These are phyloP conservation scores for Aspergillus cristatus DNA, from an alignment of 495 filamentous ascomycete species.

Conservation along the genomic window DNA sequence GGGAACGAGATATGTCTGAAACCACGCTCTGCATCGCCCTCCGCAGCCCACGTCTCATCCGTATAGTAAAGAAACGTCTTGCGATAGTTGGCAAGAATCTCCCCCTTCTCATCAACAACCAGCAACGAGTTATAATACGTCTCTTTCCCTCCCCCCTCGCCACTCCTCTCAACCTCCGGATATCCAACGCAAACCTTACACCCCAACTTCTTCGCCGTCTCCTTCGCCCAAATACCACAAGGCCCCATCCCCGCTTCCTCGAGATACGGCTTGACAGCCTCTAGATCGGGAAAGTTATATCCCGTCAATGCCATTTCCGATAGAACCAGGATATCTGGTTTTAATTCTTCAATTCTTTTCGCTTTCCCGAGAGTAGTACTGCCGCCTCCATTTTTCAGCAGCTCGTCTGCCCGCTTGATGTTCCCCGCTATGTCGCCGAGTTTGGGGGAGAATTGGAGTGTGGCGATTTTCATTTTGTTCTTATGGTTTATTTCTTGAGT, in stretches of 20 bases:
- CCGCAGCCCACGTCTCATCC: conserved; percentile 83
- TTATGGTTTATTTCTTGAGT: neutral
- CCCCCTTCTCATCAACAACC: conserved; percentile 62
- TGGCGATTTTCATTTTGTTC: conserved; percentile 63
- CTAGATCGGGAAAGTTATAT: conserved; percentile 79
- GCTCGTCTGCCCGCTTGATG: conserved; percentile 59
- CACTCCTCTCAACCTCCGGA: conserved; percentile 51
- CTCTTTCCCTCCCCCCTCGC: conserved; percentile 13
- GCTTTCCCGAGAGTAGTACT: neutral
- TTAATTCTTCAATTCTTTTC: conserved; percentile 18
- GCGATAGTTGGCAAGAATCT: conserved; percentile 72
- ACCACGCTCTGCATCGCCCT: conserved; percentile 54
- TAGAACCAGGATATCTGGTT: conserved; percentile 57
- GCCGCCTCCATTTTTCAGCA: conserved; percentile 42
- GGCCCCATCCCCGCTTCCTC: conserved; percentile 67
- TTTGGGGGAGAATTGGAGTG: conserved; percentile 67
- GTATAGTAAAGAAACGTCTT: conserved; percentile 87
- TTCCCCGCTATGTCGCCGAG: conserved; percentile 72
- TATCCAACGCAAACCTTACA: conserved; percentile 88
- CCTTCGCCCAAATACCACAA: conserved; percentile 70
- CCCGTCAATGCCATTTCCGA: conserved; percentile 87
- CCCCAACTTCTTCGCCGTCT: conserved; percentile 57
- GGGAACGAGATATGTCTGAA: conserved; percentile 5
- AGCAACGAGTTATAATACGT: conserved; percentile 74
- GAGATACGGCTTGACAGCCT: conserved; percentile 70